Conservation (phyloP, 2,329 filamentous ascomycete genomes). For the Beauveria bassiana region DNA sequence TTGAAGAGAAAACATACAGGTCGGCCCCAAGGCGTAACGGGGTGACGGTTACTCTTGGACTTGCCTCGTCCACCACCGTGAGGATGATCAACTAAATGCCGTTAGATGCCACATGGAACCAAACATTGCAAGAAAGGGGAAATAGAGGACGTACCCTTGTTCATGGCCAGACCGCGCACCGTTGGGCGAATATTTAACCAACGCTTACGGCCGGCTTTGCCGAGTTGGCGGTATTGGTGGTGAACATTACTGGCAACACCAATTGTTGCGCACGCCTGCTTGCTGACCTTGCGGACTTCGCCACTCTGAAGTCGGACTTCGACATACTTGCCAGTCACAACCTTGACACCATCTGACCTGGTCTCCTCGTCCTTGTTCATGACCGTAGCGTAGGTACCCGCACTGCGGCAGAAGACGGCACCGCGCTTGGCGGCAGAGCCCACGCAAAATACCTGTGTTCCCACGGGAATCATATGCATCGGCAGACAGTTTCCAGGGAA, state of each 20-base stretch:
- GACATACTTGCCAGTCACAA: constrained; percentile 68
- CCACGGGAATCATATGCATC: constrained; percentile 89
- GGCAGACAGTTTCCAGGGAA: constrained; percentile 93
- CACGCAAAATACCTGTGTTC: constrained; percentile 87
- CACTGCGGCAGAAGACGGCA: constrained; percentile 89
- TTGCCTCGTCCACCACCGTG: constrained; percentile 99
- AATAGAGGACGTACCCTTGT: constrained; percentile 58
- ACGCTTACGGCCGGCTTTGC: constrained; percentile 88
- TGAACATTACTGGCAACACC: constrained; percentile 91
- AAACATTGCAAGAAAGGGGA: not conserved
- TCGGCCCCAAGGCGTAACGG: constrained; percentile 92
- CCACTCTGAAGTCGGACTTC: constrained; percentile 85
- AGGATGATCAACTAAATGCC: constrained; percentile 69
- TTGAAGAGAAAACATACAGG: constrained; percentile 56
- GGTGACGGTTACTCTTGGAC: constrained; percentile 95
- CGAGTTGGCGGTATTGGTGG: constrained; percentile 81
- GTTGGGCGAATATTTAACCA: constrained; percentile 94
- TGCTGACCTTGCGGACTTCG: constrained; percentile 81
- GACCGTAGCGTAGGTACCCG: constrained; percentile 84
- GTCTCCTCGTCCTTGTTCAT: constrained; percentile 80
- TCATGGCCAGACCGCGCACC: constrained; percentile 97
- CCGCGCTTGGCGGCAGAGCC: constrained; percentile 65
- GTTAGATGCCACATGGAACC: constrained; percentile 10
- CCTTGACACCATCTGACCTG: constrained; percentile 48
- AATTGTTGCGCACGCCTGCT: constrained; percentile 89